Evolutionary conservation across 495 filamentous ascomycete species (phyloP).

Genomic region (Daldinia vernicosa): DNA sequence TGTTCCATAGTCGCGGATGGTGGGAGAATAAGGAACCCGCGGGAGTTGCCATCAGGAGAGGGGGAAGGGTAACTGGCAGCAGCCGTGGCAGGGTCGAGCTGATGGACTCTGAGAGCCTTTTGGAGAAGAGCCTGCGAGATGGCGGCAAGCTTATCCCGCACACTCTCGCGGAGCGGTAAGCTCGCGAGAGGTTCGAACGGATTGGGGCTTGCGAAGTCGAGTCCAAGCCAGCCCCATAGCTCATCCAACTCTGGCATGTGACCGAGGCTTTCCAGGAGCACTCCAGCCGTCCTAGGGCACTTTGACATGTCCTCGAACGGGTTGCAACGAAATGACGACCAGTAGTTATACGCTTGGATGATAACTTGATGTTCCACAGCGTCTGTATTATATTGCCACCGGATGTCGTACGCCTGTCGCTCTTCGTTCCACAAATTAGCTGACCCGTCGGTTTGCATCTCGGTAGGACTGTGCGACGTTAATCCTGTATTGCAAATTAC

Average conservation of each 20-base stretch:
- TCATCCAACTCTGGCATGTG: slow-evolving; percentile 22
- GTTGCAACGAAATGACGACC: slow-evolving; percentile 22
- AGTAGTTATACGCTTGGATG: slow-evolving; percentile 11
- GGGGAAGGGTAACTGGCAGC: slow-evolving; percentile 13
- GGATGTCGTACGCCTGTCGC: background rate
- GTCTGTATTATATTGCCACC: slow-evolving; percentile 6
- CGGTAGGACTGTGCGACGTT: background rate
- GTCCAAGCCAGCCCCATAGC: slow-evolving; percentile 21
- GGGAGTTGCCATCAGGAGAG: slow-evolving; percentile 4
- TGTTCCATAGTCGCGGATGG: slow-evolving; percentile 20
- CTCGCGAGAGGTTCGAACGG: slow-evolving; percentile 7
- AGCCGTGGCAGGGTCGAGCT: slow-evolving; percentile 15
- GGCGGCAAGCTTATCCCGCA: slow-evolving; percentile 17
- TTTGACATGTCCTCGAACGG: slow-evolving; percentile 8
- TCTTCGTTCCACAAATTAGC: slow-evolving; percentile 1
- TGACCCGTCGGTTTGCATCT: slow-evolving; percentile 3
- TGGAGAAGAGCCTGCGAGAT: slow-evolving; percentile 23
- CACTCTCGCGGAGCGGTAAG: slow-evolving; percentile 12
- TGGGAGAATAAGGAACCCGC: slow-evolving; percentile 18
- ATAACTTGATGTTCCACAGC: slow-evolving; percentile 14
- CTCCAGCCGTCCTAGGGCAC: slow-evolving; percentile 17
- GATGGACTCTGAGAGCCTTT: slow-evolving; percentile 23
- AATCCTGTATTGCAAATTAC: background rate
- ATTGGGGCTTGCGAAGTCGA: slow-evolving; percentile 11
- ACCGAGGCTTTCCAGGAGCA: slow-evolving; percentile 18